Base-by-base conservation (phyloP, 139 green algal species). In the Picochlorum sp. region DNA sequence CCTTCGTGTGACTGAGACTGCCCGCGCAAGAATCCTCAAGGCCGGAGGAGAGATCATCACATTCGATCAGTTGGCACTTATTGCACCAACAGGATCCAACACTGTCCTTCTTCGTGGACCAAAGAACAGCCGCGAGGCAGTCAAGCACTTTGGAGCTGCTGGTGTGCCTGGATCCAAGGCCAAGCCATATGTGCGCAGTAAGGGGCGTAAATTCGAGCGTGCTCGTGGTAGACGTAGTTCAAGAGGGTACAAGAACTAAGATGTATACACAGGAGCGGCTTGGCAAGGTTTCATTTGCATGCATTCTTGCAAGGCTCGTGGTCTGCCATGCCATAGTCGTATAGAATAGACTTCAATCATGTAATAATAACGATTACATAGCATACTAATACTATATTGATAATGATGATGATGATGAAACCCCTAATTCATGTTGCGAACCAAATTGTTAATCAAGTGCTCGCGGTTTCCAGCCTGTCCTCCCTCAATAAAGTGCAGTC, bases 161-260 rank as follows among this genome's bases (percentile, higher is more conserved):
- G 88, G 86, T 79, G 87, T 95, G 69, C 90, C 90, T 37, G 75
- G 83, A 71, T 93, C 83, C 34, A 71, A 73, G 74, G 85, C 87
- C 76, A 95, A 95, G 90, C 94, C 94, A 16, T 99, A 96, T 71
- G 90, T 98, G 51, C 86, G 91, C 56, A 59, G 69, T 69, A 96
- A 97, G 88, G 94, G 94, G 54, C 86, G 94, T 79, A 99, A 98
- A 87, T 98, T 98, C 76, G 94, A 99, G 86, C 92, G 92, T 78
- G 94, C 94, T 24, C 86, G 94, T 77, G 94, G 94, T 70, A 85
- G 92, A 76, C 81, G 94, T 51, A 90, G 87, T 60, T 87, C 72
- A 62, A 74, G 90, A 61, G 94, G 94, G 45, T 99, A 92, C 92
- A 99, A 98, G 93, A 85, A 73, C 30, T 83, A 55, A 69, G 13